Evolutionary conservation across 2,329 filamentous ascomycete genomes (phyloP), one percentile per base, ranked within the genome.

Genomic region (Alternaria conjuncta): DNA sequence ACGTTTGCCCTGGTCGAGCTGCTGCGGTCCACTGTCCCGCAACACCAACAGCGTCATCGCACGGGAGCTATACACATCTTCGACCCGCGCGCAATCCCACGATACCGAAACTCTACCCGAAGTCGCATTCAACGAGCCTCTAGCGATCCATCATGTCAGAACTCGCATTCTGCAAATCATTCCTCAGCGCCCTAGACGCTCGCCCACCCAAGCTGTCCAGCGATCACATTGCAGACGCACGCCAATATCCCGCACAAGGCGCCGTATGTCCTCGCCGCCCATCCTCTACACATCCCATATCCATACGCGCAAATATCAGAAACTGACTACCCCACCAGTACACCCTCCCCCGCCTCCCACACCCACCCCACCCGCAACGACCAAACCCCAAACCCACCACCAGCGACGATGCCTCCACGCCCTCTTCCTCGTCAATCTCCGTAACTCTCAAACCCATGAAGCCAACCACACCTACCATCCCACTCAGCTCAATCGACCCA

Each of bases 211-310:
- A 94, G 84, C 87, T 98, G 67, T 89, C 91, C n/a, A 85, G 92
- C 68, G 93, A 98, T 80, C 92, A 97, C 88, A 90, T 96, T 80
- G 92, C 95, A 81, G 93, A 97, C 77, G 89, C 93, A 54, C 90
- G 89, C 73, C 88, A 86, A 70, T 94, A 95, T 78, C 91, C 92
- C 23, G 84, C 91, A 25, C 89, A 92, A 66, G 86, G 89, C 69
- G 91, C 94, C 15, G 95, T 97, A 87, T 28, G 89, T 79, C 54
- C 63, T 15, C 21, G 45, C 32, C 1, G 30, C 11, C 44, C 20
- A 20, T 23, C 47, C n/a, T 6, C 43, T 10, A 28, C 15, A 13
- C 67, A 78, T 68, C 18, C 61, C 78, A 41, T 68, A 10, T 23
- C 13, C 3, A 23, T 46, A 66, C 28, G 65, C 79, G n/a, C 78